These are phyloP conservation scores for Hyaloperonospora brassicae DNA, from an alignment of 352 stramenopile species.

Conservation along the genomic window DNA sequence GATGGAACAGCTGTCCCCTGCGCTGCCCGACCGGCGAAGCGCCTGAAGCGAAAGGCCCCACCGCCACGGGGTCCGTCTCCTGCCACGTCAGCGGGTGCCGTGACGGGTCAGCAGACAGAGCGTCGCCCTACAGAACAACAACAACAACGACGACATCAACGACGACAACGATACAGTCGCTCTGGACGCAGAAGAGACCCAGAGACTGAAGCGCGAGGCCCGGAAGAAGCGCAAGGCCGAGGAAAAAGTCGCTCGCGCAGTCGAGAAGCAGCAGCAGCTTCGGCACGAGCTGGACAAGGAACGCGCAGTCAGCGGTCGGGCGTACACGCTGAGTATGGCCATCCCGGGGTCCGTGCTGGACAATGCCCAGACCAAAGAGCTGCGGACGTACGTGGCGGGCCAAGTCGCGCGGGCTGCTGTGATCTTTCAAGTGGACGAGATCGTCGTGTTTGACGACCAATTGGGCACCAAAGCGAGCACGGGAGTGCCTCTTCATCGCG, in stretches of 20 bases:
- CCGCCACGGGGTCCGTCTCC: too few species aligned
- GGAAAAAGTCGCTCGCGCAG: constrained; percentile 35
- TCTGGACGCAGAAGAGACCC: constrained; percentile 17
- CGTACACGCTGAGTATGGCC: constrained; percentile 94
- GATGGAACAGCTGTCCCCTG: too few species aligned
- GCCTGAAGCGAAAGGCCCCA: too few species aligned
- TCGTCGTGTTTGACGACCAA: constrained; percentile 97
- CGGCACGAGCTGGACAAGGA: constrained; percentile 24
- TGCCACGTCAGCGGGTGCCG: neutral
- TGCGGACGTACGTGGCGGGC: constrained; percentile 93
- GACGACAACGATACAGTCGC: neutral
- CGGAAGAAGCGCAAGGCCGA: constrained; percentile 68
- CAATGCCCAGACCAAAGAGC: constrained; percentile 95
- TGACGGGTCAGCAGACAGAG: neutral
- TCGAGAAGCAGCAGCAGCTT: constrained; percentile 31
- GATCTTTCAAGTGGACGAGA: constrained; percentile 98
- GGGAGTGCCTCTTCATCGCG: constrained; percentile 42
- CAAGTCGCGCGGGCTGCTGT: constrained; percentile 94
- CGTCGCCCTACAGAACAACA: neutral
- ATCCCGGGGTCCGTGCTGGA: constrained; percentile 94
- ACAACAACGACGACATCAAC: neutral
- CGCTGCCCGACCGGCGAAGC: too few species aligned
- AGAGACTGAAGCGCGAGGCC: constrained; percentile 47
- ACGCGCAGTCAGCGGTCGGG: constrained; percentile 47
- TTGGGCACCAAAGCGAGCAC: constrained; percentile 51